These are phyloP conservation scores for Ilyonectria sp. DNA, from an alignment of 2,329 filamentous ascomycete species.

Conservation along the genomic window DNA sequence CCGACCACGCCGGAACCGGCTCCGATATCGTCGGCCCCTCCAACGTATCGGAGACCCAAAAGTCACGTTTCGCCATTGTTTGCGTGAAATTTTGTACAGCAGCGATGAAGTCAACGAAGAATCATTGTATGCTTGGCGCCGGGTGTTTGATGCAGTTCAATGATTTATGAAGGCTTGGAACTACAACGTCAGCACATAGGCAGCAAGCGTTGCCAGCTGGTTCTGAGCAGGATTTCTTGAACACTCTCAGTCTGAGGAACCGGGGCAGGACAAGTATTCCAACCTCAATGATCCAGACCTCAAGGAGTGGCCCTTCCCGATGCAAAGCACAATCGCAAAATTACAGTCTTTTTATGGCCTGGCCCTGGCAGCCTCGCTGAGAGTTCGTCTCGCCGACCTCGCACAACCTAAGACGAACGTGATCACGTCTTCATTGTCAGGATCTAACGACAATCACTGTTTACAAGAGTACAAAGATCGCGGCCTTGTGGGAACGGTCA, in stretches of 20 bases:
- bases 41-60: constrained; percentile 30
- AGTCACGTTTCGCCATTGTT: constrained; percentile 34
- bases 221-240: neutral
- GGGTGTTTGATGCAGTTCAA: constrained; percentile 36
- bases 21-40: neutral
- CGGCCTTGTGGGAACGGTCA: neutral
- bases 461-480: neutral
- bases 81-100: constrained; percentile 15
- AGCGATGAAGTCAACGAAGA: constrained; percentile 15
- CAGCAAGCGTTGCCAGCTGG: neutral
- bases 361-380: neutral
- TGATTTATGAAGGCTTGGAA: constrained; percentile 17
- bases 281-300: too few relatives aligned
- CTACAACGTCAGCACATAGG: neutral
- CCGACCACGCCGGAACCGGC: neutral
- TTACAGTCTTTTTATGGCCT: neutral
- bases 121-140: constrained; percentile 34
- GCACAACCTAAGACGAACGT: neutral
- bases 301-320: neutral
- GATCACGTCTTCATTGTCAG: neutral
- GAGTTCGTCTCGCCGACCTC: neutral
- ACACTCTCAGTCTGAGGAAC: neutral
- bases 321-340: neutral
- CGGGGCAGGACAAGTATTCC: too few relatives aligned
- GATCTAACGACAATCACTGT: neutral